Conservation (phyloP, 106 monocot species). For the Amphibolis antarctica region DNA sequence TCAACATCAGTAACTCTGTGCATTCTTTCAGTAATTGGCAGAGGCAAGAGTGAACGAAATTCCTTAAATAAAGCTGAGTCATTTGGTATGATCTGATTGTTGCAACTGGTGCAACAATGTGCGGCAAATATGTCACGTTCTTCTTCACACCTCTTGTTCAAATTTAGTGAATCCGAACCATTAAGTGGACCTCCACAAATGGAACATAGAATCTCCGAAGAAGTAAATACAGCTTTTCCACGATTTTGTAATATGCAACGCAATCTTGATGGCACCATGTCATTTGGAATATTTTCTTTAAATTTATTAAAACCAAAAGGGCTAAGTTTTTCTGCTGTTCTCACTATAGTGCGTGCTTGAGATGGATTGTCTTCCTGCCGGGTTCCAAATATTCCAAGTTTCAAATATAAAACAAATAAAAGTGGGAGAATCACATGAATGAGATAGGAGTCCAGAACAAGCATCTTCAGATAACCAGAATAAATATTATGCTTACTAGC, state of each 20-base stretch:
- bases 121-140: slow-evolving; percentile 34
- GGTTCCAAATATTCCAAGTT: slow-evolving; percentile 8
- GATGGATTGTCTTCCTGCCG: slow-evolving; percentile 93
- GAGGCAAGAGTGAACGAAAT: slow-evolving; percentile 62
- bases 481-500: slow-evolving; percentile 27
- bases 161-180: slow-evolving; percentile 37
- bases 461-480: not conserved
- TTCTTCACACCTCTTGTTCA: slow-evolving; percentile 12
- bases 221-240: slow-evolving; percentile 21
- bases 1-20: slow-evolving; percentile 9
- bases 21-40: slow-evolving; percentile 30
- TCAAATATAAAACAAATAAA: not conserved
- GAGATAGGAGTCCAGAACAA: not conserved
- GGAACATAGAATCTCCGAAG: slow-evolving; percentile 49
- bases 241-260: slow-evolving; percentile 53
- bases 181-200: slow-evolving; percentile 70
- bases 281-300: slow-evolving; percentile 32
- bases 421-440: not conserved
- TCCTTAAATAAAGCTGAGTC: slow-evolving; percentile 22
- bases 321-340: slow-evolving; percentile 87
- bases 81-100: slow-evolving; percentile 69
- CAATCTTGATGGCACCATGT: slow-evolving; percentile 65
- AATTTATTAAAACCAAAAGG: slow-evolving; percentile 78
- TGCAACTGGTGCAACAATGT: slow-evolving; percentile 73
- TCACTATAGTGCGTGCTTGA: slow-evolving; percentile 73